Base-by-base conservation (phyloP, 768 basidiomycete species). In the Tricholoma bakamatsutake region DNA sequence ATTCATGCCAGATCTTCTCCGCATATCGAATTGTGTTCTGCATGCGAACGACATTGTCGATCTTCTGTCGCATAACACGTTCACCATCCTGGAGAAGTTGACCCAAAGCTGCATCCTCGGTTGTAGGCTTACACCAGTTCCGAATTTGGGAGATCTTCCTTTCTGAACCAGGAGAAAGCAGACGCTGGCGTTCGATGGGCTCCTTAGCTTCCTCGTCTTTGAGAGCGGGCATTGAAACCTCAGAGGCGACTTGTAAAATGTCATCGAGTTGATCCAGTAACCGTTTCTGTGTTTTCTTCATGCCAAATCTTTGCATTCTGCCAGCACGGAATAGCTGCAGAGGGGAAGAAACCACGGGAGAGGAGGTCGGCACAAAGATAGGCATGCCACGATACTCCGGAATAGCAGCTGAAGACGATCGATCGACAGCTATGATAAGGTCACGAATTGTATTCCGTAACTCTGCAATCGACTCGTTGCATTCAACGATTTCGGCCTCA, bases 1-100 rank as follows among this genome's bases (percentile, higher is more conserved):
- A 98, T 72, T 98, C 97, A 63, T 88, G 88, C 75, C 96, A 86
- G 30, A 97, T 90, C 74, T 95, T 96, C 76, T 98, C 97, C 39
- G 93, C 87, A 70, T 98, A 98, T 53, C 91, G 80, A 62, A 99
- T 94, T 17, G 94, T 98, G 66, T 96, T 97, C 71, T 96, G 92
- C 85, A 99, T 85, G 37, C 97, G 85, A 59, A 93, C 89, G 49
- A 98, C 91, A 61, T 88, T 93, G 69, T 95, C 94, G 59, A 94
- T 82, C 78, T 99, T 99, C 71, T 91, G 87, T 31, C 91, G 79
- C 80, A 95, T 90, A 50, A 95, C 80, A 34, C 90, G 83, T 61
- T 95, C 93, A 7, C 87, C 87, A 65, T 98, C 95, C 62, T 90
- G 83, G 52, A 90, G 80, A 18, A 99, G 81, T 62, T 93, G 84